These are phyloP conservation scores for Xylariaceae sp. DNA, from an alignment of 2,329 filamentous ascomycete genomes.

Conservation along the genomic window DNA sequence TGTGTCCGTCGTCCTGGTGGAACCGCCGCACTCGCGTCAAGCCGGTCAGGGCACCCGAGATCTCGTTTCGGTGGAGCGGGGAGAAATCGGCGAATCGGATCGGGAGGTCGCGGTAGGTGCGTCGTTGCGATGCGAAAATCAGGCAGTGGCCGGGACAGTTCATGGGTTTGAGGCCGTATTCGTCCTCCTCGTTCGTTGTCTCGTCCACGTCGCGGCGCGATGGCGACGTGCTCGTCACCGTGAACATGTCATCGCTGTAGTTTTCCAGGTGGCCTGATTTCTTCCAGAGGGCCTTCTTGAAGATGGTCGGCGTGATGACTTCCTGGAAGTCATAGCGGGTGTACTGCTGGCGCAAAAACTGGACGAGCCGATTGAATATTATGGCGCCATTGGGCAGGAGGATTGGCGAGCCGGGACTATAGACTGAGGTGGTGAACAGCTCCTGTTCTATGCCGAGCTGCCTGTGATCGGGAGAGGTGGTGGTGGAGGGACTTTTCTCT, in stretches of 20 bases:
- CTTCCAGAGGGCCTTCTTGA: slow-evolving; percentile 83
- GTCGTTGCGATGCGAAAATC: slow-evolving; percentile 76
- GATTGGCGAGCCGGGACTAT: slow-evolving; percentile 80
- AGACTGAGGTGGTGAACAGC: slow-evolving; percentile 71
- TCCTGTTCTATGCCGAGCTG: slow-evolving; percentile 60
- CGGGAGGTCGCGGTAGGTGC: slow-evolving; percentile 85
- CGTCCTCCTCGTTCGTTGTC: slow-evolving; percentile 29
- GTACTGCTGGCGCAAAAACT: slow-evolving; percentile 80
- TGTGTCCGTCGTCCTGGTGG: slow-evolving; percentile 93
- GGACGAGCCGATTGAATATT: slow-evolving; percentile 77
- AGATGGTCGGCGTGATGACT: slow-evolving; percentile 84
- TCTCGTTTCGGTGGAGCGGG: slow-evolving; percentile 90
- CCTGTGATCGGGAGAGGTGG: slow-evolving; percentile 48
- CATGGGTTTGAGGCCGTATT: slow-evolving; percentile 81
- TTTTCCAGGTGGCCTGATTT: slow-evolving; percentile 84
- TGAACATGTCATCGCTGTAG: slow-evolving; percentile 89
- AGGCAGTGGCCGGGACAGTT: slow-evolving; percentile 95
- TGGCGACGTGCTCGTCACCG: slow-evolving; percentile 57
- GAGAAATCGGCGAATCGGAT: slow-evolving; percentile 94
- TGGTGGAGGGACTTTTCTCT: slow-evolving; percentile 12
- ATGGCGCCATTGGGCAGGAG: slow-evolving; percentile 77
- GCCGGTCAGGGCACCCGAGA: slow-evolving; percentile 84
- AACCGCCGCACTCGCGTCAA: slow-evolving; percentile 90
- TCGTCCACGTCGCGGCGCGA: slow-evolving; percentile 33
- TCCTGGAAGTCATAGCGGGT: slow-evolving; percentile 80